Evolutionary conservation across 305 asterid species (phyloP).

Genomic region (Striga hermonthica): DNA sequence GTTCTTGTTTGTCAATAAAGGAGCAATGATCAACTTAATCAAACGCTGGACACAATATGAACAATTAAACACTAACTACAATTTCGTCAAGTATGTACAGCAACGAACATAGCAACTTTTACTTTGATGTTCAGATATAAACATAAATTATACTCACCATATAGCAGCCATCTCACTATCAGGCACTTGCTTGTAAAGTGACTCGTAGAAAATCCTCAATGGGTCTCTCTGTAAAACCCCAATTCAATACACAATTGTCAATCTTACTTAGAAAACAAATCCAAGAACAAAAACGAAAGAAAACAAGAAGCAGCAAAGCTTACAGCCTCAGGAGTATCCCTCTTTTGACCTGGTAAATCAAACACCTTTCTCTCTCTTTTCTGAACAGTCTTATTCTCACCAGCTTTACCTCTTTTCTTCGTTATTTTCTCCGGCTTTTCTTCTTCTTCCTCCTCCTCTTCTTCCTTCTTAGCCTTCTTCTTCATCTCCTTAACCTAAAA

Average conservation of each 20-base stretch:
- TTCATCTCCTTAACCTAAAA: constrained; percentile 26
- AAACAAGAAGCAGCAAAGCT: constrained; percentile 19
- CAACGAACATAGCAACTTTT: background rate
- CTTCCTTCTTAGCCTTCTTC: constrained; percentile 41
- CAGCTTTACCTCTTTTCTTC: constrained; percentile 44
- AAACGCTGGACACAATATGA: too few relatives aligned
- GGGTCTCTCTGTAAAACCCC: constrained; percentile 66
- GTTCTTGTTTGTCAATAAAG: too few relatives aligned
- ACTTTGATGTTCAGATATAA: too few relatives aligned
- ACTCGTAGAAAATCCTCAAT: constrained; percentile 74
- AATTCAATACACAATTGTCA: too few relatives aligned
- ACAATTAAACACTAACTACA: too few relatives aligned
- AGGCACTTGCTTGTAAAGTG: constrained; percentile 69
- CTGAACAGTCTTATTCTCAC: constrained; percentile 37
- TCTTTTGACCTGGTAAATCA: constrained; percentile 86
- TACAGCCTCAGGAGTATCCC: constrained; percentile 81
- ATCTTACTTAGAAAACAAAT: too few relatives aligned
- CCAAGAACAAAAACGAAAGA: background rate
- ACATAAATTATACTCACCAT: constrained; percentile 40
- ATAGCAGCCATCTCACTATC: constrained; percentile 78
- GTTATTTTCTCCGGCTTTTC: constrained; percentile 39
- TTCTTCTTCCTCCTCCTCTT: constrained; percentile 24
- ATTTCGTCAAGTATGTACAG: background rate
- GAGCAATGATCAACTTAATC: too few relatives aligned
- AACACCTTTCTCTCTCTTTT: constrained; percentile 64